A percentile compares a stretch with the other conserved stretches of the same genome.
These are phyloP conservation scores for Trichoderma reesei DNA, from an alignment of 495 filamentous ascomycete species.

Conservation along the genomic window DNA sequence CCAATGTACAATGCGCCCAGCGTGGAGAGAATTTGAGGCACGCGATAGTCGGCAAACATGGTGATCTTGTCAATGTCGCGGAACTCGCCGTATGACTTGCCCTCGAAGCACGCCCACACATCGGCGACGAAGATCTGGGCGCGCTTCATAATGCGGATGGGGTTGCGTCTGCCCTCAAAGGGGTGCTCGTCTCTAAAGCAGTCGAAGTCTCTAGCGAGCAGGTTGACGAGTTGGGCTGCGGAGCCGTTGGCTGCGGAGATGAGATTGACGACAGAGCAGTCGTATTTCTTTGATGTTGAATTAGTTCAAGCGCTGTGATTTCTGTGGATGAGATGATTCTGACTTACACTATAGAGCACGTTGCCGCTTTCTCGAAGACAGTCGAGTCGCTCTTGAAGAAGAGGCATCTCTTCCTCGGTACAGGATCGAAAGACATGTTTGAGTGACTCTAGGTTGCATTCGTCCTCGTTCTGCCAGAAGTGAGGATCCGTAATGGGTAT, in stretches of 20 bases:
- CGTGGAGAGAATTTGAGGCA: slow-evolving; percentile 84
- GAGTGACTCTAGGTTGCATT: slow-evolving; percentile 65
- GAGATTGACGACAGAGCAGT: slow-evolving; percentile 63
- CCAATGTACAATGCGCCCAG: slow-evolving; percentile 78
- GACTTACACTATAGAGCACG: slow-evolving; percentile 70
- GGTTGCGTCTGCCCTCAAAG: slow-evolving; percentile 58
- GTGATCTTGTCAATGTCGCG: slow-evolving; percentile 88
- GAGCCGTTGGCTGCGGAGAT: slow-evolving; percentile 68
- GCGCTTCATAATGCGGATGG: slow-evolving; percentile 77
- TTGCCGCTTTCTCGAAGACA: slow-evolving; percentile 80
- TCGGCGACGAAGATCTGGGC: slow-evolving; percentile 95
- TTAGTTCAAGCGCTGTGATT: slow-evolving; percentile 10
- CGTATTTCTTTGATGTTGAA: slow-evolving; percentile 54
- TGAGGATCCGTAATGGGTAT: slow-evolving; percentile 83
- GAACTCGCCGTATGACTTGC: slow-evolving; percentile 70
- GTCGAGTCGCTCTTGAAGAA: slow-evolving; percentile 65
- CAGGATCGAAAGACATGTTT: slow-evolving; percentile 75
- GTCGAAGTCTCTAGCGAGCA: slow-evolving; percentile 66
- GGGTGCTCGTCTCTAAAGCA: slow-evolving; percentile 75
- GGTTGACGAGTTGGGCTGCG: slow-evolving; percentile 72
- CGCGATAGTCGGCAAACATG: slow-evolving; percentile 97
- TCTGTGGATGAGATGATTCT: not conserved
- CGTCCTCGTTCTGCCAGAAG: slow-evolving; percentile 73
- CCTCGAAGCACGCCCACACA: slow-evolving; percentile 88
- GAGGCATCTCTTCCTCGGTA: slow-evolving; percentile 77